phyloP scores from a whole-genome alignment of 2,329 filamentous ascomycete species.

The Coniella lustricola region DNA sequence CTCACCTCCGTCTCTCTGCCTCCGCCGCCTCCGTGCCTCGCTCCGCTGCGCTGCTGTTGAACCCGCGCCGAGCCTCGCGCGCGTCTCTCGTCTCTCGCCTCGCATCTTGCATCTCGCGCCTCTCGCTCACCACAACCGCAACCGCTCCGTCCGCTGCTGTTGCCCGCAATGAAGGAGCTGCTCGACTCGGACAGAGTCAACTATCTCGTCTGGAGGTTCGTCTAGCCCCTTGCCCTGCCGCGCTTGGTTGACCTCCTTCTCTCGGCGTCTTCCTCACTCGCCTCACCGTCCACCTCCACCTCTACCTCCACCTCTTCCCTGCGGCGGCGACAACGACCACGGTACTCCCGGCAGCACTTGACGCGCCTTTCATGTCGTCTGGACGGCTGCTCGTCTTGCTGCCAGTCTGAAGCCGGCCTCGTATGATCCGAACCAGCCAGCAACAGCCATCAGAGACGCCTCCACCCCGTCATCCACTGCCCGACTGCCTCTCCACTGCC shows the following conservation, averaged over 20 bases:
- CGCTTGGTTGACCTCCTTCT: constrained; percentile 2
- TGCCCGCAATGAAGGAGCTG: constrained; percentile 49
- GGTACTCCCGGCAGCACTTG: background rate
- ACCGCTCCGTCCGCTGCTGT: too few species aligned
- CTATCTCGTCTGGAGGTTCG: constrained; percentile 65
- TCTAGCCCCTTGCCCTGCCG: constrained; percentile 24
- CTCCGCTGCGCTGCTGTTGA: constrained; percentile 1
- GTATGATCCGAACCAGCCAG: too few species aligned
- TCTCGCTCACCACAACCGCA: constrained; percentile 13
- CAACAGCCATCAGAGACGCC: background rate
- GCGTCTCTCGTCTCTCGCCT: too few species aligned
- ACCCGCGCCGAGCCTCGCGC: constrained; percentile 3
- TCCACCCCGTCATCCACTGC: too few species aligned
- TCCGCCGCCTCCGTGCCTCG: background rate
- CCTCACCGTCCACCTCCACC: too few species aligned
- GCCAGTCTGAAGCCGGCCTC: constrained; percentile 1
- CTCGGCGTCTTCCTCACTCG: constrained; percentile 13
- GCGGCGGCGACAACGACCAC: background rate
- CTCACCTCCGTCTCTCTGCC: background rate
- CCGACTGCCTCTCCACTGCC: too few species aligned
- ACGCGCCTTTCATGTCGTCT: background rate
- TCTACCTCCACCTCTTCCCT: background rate
- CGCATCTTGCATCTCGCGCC: too few species aligned
- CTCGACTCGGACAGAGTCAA: constrained; percentile 62
- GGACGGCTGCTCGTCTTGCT: background rate